A percentile compares a stretch with the other conserved stretches of the same genome.
phyloP scores from a whole-genome alignment of 208 protist genomes.

The Porcisia deanei region DNA sequence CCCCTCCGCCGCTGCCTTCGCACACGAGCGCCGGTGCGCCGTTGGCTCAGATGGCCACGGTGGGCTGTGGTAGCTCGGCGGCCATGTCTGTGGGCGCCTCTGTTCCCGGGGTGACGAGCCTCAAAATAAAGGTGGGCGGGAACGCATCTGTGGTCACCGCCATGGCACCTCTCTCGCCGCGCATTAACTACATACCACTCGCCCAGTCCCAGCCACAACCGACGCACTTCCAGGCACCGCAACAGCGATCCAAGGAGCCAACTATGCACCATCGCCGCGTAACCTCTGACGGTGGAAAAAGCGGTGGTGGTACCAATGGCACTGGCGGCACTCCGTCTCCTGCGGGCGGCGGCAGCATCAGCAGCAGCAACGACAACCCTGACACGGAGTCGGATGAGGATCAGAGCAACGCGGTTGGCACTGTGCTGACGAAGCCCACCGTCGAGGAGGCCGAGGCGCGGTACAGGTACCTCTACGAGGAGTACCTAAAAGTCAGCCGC shows the following conservation, averaged over 20 bases:
- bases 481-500: constrained; percentile 34
- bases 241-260: not conserved
- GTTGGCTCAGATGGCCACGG: not conserved
- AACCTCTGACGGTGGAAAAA: not conserved
- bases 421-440: constrained; percentile 13
- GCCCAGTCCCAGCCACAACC: not conserved
- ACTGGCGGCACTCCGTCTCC: not conserved
- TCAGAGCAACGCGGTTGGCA: not conserved
- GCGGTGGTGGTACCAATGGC: not conserved
- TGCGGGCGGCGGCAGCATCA: not conserved
- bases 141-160: not conserved
- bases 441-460: constrained; percentile 34
- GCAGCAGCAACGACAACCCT: not conserved
- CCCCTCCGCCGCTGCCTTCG: not conserved
- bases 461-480: constrained; percentile 44
- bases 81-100: not conserved
- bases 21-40: not conserved
- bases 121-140: constrained; percentile 16
- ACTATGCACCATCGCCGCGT: not conserved
- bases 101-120: not conserved
- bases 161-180: constrained; percentile 11
- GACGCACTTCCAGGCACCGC: not conserved
- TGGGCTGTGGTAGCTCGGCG: not conserved
- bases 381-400: constrained; percentile 5
- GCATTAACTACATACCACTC: constrained; percentile 7